A percentile compares a stretch with the other conserved stretches of the same genome.
Evolutionary conservation across 1,139 yeast genomes (phyloP).

Genomic region (Arxiozyma slooffiae): DNA sequence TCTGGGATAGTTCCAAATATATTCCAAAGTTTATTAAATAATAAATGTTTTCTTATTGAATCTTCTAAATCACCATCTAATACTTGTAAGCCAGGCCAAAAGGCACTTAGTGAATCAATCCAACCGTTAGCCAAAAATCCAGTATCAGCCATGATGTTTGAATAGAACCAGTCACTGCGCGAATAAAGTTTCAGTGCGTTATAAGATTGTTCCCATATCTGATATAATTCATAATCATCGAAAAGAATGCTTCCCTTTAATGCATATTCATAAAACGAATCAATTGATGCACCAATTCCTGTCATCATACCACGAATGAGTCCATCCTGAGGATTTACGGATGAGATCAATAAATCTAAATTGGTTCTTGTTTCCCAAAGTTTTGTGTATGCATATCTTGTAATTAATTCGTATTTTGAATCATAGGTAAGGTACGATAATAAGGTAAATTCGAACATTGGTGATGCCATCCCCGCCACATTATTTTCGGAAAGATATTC

Average conservation of each 20-base stretch:
- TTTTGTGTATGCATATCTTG: conserved; percentile 56
- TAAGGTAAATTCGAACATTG: conserved; percentile 68
- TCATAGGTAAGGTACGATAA: conserved; percentile 68
- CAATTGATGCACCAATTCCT: conserved; percentile 90
- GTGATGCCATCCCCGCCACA: conserved; percentile 78
- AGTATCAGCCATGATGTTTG: conserved; percentile 45
- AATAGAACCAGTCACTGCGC: conserved; percentile 48
- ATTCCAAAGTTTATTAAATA: conserved; percentile 74
- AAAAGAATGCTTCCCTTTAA: conserved; percentile 67
- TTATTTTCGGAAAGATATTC: conserved; percentile 52
- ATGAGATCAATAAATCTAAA: conserved; percentile 66
- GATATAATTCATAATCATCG: conserved; percentile 50
- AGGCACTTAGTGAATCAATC: conserved; percentile 83
- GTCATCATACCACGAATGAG: conserved; percentile 53
- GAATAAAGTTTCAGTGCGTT: conserved; percentile 45
- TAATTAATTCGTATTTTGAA: conserved; percentile 53
- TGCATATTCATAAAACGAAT: conserved; percentile 85
- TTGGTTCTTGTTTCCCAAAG: conserved; percentile 60
- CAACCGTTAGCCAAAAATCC: conserved; percentile 51
- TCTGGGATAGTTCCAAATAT: conserved; percentile 77
- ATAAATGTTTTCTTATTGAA: conserved; percentile 46
- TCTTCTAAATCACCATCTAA: conserved; percentile 61
- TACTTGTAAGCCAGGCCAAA: conserved; percentile 77
- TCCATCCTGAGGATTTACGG: conserved; percentile 52
- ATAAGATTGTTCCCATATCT: conserved; percentile 53